These are phyloP conservation scores for Solanum sitiens DNA, from an alignment of 257 asterid species.

Conservation along the genomic window DNA sequence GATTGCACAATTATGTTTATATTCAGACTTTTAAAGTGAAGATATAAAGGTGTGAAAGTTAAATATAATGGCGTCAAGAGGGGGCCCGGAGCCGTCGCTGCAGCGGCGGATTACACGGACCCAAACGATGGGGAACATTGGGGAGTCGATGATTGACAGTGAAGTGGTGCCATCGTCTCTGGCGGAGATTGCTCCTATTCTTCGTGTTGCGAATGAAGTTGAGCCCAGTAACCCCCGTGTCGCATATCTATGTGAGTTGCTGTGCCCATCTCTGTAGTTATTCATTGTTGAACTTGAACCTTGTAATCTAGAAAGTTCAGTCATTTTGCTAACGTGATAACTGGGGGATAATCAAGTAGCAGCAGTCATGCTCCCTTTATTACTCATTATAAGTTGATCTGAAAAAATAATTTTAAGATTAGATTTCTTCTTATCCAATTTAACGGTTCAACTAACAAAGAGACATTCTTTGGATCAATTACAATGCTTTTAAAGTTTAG, in stretches of 20 bases:
- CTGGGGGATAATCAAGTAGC: not conserved
- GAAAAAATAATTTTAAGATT: not conserved
- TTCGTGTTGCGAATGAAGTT: constrained; percentile 99
- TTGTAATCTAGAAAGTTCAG: not conserved
- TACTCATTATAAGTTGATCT: not conserved
- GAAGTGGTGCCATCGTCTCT: constrained; percentile 98
- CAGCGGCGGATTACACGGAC: constrained; percentile 91
- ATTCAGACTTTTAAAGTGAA: not conserved
- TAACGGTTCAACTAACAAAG: not conserved
- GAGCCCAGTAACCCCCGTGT: constrained; percentile 98
- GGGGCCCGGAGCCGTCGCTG: constrained; percentile 62
- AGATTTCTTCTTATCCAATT: not conserved
- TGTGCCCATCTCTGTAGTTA: not conserved
- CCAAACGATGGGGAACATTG: constrained; percentile 88
- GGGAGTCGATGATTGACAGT: constrained; percentile 87
- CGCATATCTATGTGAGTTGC: constrained; percentile 86
- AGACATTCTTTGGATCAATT: not conserved
- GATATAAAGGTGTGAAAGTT: constrained; percentile 12
- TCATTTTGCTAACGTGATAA: not conserved
- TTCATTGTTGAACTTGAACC: not conserved
- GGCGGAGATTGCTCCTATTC: constrained; percentile 96
- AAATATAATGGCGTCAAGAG: constrained; percentile 56
- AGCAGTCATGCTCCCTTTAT: not conserved
- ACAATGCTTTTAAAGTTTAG: not conserved
- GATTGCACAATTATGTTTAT: not conserved